Evolutionary conservation across 305 asterid species (phyloP), one percentile per base, ranked within the genome.

Genomic region (Fraxinus baroniana): DNA sequence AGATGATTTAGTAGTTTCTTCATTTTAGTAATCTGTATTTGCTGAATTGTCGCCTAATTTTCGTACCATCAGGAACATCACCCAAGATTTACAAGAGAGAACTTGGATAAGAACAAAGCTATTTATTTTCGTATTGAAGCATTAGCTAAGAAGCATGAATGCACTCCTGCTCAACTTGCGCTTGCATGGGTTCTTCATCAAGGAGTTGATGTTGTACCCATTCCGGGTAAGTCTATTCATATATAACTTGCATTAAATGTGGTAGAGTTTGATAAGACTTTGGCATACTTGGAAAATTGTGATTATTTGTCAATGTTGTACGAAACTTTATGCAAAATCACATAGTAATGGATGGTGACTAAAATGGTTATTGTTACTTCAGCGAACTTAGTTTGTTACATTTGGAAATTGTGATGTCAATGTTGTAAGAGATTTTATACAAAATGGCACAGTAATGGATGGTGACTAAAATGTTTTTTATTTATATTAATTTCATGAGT

Each of bases 81-180:
- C 77, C 97, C 97, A 0, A 90, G 97, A 84, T 89, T 87, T 80
- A 85, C 88, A 0, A 91, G 92, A 83, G 90, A 92, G 39, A 91
- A 87, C 81, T 87, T 92, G 78, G 93, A 92, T 79, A 91, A 90
- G 91, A 91, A 91, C 87, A 91, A 90, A 86, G 68, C 77, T 3
- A 74, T 92, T 64, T 92, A 78, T 71, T 86, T 82, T 57, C 90
- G 88, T 18, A 1, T 90, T 62, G 92, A 86, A 60, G 78, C 79
- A 79, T 79, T 90, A 79, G 90, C 92, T 26, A 86, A 88, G 73
- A 91, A 89, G 81, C 89, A 87, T 3, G 18, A 17, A 46, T 46
- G 57, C n/a, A 46, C 57, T 46, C 57, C 57, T 46, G 57, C 57
- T 13, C 57, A 46, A 46, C 57, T 46, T 46, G 57, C 57, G 18